These are phyloP conservation scores for Rachicladosporium sp. DNA, from an alignment of 2,329 filamentous ascomycete genomes.

Conservation along the genomic window DNA sequence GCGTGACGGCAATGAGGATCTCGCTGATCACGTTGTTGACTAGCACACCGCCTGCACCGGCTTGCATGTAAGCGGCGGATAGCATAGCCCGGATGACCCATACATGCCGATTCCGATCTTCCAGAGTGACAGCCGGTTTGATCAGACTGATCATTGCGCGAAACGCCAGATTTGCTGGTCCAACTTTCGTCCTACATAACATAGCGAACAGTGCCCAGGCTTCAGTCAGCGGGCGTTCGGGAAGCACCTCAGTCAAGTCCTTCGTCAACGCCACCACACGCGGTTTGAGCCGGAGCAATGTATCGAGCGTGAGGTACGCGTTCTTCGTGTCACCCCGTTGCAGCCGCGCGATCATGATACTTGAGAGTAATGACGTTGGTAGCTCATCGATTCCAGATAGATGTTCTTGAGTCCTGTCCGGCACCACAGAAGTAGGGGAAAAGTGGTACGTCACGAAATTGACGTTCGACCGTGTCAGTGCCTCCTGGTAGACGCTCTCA, in stretches of 20 bases:
- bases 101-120: conserved; percentile 7
- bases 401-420: conserved; percentile 30
- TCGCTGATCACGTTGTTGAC: conserved; percentile 25
- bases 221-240: conserved; percentile 34
- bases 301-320: conserved; percentile 40
- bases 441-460: conserved; percentile 36
- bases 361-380: conserved; percentile 33
- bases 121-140: conserved; percentile 10
- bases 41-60: conserved; percentile 27
- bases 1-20: conserved; percentile 24
- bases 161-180: conserved; percentile 13
- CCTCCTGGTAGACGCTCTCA: conserved; percentile 34
- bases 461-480: conserved; percentile 35
- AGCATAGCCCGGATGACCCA: conserved; percentile 26
- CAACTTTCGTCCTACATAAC: conserved; percentile 33
- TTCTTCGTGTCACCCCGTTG: conserved; percentile 33
- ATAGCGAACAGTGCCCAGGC: conserved; percentile 36
- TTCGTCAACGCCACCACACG: conserved; percentile 11
- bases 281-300: conserved; percentile 35
- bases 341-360: conserved; percentile 36
- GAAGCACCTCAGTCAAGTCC: conserved; percentile 31
- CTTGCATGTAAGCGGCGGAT: conserved; percentile 30
- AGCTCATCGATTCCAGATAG: not conserved
- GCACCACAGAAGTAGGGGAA: conserved; percentile 33
- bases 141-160: conserved; percentile 24